phyloP scores from a whole-genome alignment of 2,329 filamentous ascomycete genomes.

The Scytalidium lignicola region DNA sequence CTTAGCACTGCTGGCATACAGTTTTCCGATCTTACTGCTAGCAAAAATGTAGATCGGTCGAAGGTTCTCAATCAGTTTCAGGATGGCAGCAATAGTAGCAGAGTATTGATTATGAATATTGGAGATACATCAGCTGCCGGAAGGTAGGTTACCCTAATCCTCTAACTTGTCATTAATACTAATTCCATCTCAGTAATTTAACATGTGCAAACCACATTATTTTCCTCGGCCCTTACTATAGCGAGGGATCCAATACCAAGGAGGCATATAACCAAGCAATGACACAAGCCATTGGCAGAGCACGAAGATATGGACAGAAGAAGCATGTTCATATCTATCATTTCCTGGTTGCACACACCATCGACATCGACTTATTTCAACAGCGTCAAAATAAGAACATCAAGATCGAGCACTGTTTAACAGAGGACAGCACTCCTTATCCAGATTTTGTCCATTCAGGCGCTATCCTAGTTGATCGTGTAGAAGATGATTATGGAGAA shows the following conservation, averaged over 20 bases:
- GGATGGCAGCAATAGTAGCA: constrained; percentile 29
- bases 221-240: constrained; percentile 53
- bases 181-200: constrained; percentile 45
- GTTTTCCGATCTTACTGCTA: constrained; percentile 31
- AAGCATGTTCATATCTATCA: constrained; percentile 54
- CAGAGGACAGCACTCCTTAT: not conserved
- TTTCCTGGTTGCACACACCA: constrained; percentile 35
- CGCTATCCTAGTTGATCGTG: not conserved
- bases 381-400: constrained; percentile 22
- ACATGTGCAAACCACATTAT: constrained; percentile 60
- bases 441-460: not conserved
- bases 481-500: not conserved
- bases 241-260: constrained; percentile 32
- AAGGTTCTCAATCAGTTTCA: constrained; percentile 37
- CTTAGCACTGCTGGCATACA: constrained; percentile 27
- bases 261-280: constrained; percentile 53
- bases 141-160: constrained; percentile 37
- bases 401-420: not conserved
- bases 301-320: constrained; percentile 51
- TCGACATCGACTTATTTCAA: constrained; percentile 40
- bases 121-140: constrained; percentile 54
- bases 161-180: not conserved
- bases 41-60: constrained; percentile 18
- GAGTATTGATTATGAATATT: constrained; percentile 53
- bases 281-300: constrained; percentile 59